Evolutionary conservation across 345 rosid species (phyloP), one percentile per base, ranked within the genome.

Genomic region (Salix dunnii): DNA sequence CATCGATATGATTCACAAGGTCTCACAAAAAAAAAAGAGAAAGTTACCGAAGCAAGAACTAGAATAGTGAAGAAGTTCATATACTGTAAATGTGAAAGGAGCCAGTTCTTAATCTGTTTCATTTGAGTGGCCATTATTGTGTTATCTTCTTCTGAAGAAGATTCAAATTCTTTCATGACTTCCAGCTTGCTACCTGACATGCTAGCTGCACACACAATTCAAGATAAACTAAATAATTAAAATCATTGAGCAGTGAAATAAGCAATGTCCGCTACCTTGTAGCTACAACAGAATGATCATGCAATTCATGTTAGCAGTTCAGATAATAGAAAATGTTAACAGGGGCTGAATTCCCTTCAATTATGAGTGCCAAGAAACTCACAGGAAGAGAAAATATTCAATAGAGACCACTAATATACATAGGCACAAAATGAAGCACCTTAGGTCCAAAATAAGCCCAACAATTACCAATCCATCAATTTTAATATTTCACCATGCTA

Each of bases 31-130:
- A 55, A 55, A 55, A 8, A 12, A 21, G 25, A 2, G 5, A 21
- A 8, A n/a, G 23, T n/a, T 55, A 96, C 98, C 85, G 97, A 96
- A 80, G 99, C 97, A 77, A 96, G 98, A 71, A 90, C 85, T 80
- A 96, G 86, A 81, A 96, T 91, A 18, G 98, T 92, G 51, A 93
- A 84, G 86, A 93, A 96, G 82, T 93, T 93, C 90, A 96, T 71
- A 82, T 89, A 91, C 69, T 93, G 98, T 3, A 95, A 79, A 73
- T 88, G 94, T 27, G 94, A 82, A 23, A 89, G 75, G 77, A 96
- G 72, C 98, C 95, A 91, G 53, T 80, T 82, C 78, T 96, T 91
- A 23, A 89, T 78, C 65, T 77, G 74, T 38, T 77, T 82, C 27
- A 93, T 80, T 77, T 77, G 79, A 51, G 83, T 77, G 38, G 94